A percentile compares a stretch with the other conserved stretches of the same genome.
Conservation (phyloP, 1,284 basidiomycete species). For the Ceratobasidium sp. region DNA sequence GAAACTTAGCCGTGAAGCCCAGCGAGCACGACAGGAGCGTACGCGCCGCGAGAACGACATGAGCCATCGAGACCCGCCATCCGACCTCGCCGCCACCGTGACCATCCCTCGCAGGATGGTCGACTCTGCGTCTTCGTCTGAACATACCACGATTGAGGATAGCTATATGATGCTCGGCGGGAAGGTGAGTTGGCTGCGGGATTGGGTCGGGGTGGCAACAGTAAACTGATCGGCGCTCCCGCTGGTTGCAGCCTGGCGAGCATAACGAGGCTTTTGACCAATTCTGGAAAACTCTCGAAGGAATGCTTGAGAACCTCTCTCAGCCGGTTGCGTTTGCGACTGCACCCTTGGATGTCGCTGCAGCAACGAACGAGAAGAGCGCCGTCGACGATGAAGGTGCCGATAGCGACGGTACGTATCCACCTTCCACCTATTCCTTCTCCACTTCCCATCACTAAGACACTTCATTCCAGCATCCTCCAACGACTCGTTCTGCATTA, state of each 20-base stretch:
- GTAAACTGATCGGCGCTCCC: slow-evolving; percentile 41
- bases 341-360: slow-evolving; percentile 68
- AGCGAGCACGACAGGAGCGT: slow-evolving; percentile 62
- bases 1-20: slow-evolving; percentile 73
- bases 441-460: neutral
- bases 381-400: slow-evolving; percentile 28
- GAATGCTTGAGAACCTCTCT: slow-evolving; percentile 80
- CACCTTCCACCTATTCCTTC: neutral
- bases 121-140: slow-evolving; percentile 61
- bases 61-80: slow-evolving; percentile 64
- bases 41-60: slow-evolving; percentile 68
- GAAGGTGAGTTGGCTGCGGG: slow-evolving; percentile 63
- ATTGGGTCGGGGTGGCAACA: neutral
- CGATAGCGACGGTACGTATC: slow-evolving; percentile 16
- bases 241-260: slow-evolving; percentile 65
- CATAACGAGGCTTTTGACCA: slow-evolving; percentile 83
- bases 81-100: slow-evolving; percentile 44
- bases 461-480: slow-evolving; percentile 7
- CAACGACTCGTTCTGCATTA: slow-evolving; percentile 35
- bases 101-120: slow-evolving; percentile 48
- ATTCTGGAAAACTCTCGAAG: slow-evolving; percentile 86
- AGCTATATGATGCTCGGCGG: slow-evolving; percentile 81
- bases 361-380: slow-evolving; percentile 45
- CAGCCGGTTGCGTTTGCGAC: slow-evolving; percentile 88
- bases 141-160: slow-evolving; percentile 70